These are phyloP conservation scores for Xylariaceae sp. DNA, from an alignment of 2,329 filamentous ascomycete genomes.

Conservation along the genomic window DNA sequence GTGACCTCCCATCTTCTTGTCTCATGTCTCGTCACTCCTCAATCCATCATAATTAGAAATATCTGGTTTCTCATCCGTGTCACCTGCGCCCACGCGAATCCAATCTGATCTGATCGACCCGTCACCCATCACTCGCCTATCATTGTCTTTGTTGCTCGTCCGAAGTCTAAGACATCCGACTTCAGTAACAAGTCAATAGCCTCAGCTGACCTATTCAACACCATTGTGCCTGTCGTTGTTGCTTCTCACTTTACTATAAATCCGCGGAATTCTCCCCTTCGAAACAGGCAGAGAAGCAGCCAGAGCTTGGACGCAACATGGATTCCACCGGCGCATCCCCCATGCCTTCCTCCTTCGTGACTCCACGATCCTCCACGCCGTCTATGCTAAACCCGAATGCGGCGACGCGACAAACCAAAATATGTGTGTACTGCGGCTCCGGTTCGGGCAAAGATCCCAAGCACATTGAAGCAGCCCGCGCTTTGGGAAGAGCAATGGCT, in stretches of 20 bases:
- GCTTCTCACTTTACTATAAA: too few relatives aligned
- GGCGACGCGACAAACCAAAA: constrained; percentile 53
- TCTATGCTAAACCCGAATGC: constrained; percentile 30
- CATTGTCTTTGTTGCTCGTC: constrained; percentile 6
- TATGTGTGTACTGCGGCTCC: constrained; percentile 95
- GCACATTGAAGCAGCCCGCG: constrained; percentile 75
- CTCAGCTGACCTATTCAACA: background rate
- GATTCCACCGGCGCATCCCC: constrained; percentile 40
- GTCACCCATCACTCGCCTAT: background rate
- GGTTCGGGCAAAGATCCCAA: constrained; percentile 68
- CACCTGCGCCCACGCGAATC: background rate
- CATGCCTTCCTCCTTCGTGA: constrained; percentile 30
- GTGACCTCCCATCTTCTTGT: background rate
- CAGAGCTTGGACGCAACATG: constrained; percentile 29
- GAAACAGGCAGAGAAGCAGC: too few relatives aligned
- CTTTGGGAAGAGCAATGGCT: constrained; percentile 72
- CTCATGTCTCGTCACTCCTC: background rate
- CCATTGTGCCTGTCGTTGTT: too few relatives aligned
- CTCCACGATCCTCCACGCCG: constrained; percentile 32
- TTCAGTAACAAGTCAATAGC: background rate
- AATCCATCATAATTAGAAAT: background rate
- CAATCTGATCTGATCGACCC: constrained; percentile 17
- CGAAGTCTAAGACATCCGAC: constrained; percentile 15
- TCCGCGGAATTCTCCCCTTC: too few relatives aligned
- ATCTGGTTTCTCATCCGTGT: too few relatives aligned